Base-by-base conservation (phyloP, 306 rosid genomes). In the Prunus salicina region DNA sequence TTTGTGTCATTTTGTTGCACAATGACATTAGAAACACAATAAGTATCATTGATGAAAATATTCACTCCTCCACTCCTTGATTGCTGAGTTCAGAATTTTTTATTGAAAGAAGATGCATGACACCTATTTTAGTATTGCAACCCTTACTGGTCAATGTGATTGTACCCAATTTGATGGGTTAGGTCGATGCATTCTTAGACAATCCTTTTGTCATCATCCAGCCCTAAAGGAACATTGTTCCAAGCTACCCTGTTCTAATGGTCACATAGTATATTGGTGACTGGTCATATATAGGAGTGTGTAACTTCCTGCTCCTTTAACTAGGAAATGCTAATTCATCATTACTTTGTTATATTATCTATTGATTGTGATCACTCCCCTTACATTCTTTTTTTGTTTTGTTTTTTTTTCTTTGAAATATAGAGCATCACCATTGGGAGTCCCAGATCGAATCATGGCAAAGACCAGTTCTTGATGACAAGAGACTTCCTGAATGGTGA, bases 401-500 rank as follows among this genome's bases (percentile, higher is more conserved):
- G 16, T 72, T 76, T 20, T 22, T 8, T 62, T 43, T 56, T 45
- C 55, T 53, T 27, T 84, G 72, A 43, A 72, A 71, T 24, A 69
- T 76, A 94, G 98, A 77, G 75, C 91, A 94, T 83, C 67, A 67
- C 50, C 84, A 81, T 49, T 94, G 98, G 98, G 98, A 94, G 86
- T 79, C 91, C 51, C 89, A 94, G 84, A 89, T 94, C 46, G 97
- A 90, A 78, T 93, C 90, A 67, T 94, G 97, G 98, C 98, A 94
- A 92, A 89, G 88, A 79, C 95, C 98, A 30, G 72, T 94, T 82
- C 89, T 94, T 64, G 92, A 94, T 73, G 98, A 94, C 87, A 83
- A 94, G 86, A 89, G 95, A 65, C 66, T 90, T 87, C 98, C 98
- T 69, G 94, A 94, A 84, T 94, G 98, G 98, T 92, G 87, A 79